A percentile compares a stretch with the other conserved stretches of the same genome.
Conservation (phyloP, 2,329 filamentous ascomycete species). For the Hypocreales sp. region DNA sequence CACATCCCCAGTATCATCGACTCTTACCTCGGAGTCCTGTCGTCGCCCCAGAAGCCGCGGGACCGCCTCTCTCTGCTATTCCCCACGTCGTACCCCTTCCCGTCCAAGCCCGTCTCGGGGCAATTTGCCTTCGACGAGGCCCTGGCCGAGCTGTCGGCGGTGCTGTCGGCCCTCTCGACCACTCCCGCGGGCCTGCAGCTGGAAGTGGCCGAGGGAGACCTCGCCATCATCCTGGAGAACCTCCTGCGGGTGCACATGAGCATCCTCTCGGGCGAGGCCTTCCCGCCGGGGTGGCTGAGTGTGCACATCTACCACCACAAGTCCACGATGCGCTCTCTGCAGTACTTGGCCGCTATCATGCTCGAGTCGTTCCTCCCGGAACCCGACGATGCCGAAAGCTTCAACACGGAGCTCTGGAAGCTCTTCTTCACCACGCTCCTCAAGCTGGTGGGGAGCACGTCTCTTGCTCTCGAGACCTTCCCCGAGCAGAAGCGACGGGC, state of each 20-base stretch:
- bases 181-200: conserved; percentile 57
- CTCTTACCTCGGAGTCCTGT: conserved; percentile 67
- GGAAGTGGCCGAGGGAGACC: conserved; percentile 58
- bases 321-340: conserved; percentile 71
- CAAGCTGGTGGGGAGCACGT: conserved; percentile 77
- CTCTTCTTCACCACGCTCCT: conserved; percentile 81
- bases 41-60: conserved; percentile 34
- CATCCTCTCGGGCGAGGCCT: conserved; percentile 77
- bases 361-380: conserved; percentile 74
- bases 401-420: conserved; percentile 90
- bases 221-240: conserved; percentile 61
- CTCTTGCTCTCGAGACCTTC: conserved; percentile 84
- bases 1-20: conserved; percentile 85
- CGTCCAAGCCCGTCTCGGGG: conserved; percentile 49
- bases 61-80: conserved; percentile 75
- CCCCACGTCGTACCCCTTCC: conserved; percentile 80
- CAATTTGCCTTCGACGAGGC: conserved; percentile 63
- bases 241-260: conserved; percentile 76
- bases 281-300: conserved; percentile 80
- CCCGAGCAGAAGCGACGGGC: conserved; percentile 91
- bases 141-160: conserved; percentile 73
- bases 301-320: conserved; percentile 87
- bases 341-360: conserved; percentile 66
- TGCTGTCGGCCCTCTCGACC: conserved; percentile 69
- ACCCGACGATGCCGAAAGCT: conserved; percentile 79